Conservation (phyloP, 306 rosid genomes). For the Crotalaria pallida region DNA sequence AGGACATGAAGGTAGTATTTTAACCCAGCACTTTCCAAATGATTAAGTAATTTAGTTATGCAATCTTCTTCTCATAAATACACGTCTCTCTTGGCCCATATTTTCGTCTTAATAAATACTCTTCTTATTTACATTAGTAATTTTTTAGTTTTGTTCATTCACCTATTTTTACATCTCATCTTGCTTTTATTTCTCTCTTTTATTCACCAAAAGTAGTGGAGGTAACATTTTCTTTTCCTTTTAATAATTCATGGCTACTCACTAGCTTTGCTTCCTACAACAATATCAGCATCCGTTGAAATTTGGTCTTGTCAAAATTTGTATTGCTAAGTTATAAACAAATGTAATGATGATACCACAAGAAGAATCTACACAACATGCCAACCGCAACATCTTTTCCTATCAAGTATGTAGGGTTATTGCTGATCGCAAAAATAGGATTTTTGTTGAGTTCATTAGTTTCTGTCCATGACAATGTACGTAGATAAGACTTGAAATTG, state of each 20-base stretch:
- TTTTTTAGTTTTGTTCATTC: no score
- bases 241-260: neutral
- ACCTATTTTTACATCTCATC: no score
- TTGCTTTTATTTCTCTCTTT: no score
- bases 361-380: neutral
- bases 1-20: no score
- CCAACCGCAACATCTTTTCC: neutral
- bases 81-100: neutral
- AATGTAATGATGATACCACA: neutral
- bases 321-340: neutral
- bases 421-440: neutral
- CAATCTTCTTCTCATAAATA: neutral
- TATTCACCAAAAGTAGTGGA: no score
- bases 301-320: constrained; percentile 18
- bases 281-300: constrained; percentile 23
- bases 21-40: no score
- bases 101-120: no score
- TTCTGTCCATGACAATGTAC: neutral
- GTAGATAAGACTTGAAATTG: neutral
- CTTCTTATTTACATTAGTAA: no score
- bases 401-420: neutral
- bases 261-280: neutral
- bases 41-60: neutral
- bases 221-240: no score
- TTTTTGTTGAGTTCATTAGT: neutral